Conservation (phyloP, 768 basidiomycete species). For the Panaeolus papilionaceus region DNA sequence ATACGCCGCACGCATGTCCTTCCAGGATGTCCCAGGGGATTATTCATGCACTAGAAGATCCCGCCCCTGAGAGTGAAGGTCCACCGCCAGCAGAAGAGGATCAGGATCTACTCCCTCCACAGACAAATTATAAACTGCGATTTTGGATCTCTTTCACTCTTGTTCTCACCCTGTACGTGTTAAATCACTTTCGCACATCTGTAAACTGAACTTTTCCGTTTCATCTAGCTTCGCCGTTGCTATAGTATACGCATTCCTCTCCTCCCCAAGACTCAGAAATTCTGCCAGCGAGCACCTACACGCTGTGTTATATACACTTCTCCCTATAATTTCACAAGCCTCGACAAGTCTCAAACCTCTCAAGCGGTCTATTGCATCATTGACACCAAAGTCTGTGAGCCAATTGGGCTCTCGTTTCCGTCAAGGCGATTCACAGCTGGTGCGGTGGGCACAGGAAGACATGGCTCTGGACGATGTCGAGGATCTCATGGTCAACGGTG, state of each 20-base stretch:
- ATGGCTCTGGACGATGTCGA: conserved; percentile 45
- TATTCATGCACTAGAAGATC: conserved; percentile 21
- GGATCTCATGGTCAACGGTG: conserved; percentile 52
- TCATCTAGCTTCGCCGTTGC: conserved; percentile 24
- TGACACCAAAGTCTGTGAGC: conserved; percentile 26
- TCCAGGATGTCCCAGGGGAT: conserved; percentile 4
- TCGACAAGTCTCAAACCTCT: conserved; percentile 29
- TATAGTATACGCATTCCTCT: conserved; percentile 26
- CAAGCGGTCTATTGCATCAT: conserved; percentile 21
- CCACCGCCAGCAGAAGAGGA: conserved; percentile 29
- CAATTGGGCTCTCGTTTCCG: conserved; percentile 40
- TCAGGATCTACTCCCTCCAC: conserved; percentile 32
- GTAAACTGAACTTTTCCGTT: background rate
- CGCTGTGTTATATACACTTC: conserved; percentile 24
- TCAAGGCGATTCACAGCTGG: conserved; percentile 45
- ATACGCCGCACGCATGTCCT: conserved; percentile 37
- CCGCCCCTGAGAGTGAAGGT: conserved; percentile 20
- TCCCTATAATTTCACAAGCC: conserved; percentile 27
- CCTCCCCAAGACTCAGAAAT: conserved; percentile 34
- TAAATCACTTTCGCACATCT: background rate
- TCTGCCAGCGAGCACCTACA: conserved; percentile 30
- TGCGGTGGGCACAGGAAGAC: conserved; percentile 56
- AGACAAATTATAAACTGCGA: conserved; percentile 25
- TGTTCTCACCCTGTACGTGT: conserved; percentile 32
- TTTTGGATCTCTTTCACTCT: conserved; percentile 33